Evolutionary conservation across 2,329 filamentous ascomycete genomes (phyloP).

Genomic region (Pseudogymnoascus sp.): DNA sequence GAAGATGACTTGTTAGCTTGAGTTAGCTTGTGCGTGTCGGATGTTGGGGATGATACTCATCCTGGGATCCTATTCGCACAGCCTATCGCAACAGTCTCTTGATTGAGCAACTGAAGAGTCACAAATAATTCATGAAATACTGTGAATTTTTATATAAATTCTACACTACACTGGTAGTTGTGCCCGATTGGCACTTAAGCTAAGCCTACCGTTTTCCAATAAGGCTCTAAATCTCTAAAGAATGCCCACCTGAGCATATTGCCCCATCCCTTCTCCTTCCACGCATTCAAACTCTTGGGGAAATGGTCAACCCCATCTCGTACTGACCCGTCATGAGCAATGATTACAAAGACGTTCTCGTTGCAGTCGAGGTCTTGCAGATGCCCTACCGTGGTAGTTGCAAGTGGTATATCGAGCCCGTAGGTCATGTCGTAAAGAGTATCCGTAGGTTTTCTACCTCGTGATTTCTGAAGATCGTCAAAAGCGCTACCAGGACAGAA

Average conservation of each 20-base stretch:
- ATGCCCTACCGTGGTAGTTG: constrained; percentile 31
- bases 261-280: constrained; percentile 36
- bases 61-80: background rate
- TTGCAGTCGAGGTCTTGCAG: constrained; percentile 37
- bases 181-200: background rate
- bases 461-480: constrained; percentile 20
- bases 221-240: constrained; percentile 35
- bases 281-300: constrained; percentile 37
- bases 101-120: background rate
- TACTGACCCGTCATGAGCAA: constrained; percentile 38
- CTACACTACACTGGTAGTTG: background rate
- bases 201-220: background rate
- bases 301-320: constrained; percentile 38
- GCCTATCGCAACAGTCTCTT: background rate
- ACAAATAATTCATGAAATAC: background rate
- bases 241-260: constrained; percentile 39
- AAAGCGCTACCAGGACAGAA: constrained; percentile 20
- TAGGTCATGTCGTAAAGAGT: constrained; percentile 23
- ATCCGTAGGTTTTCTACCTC: constrained; percentile 19
- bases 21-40: background rate
- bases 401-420: constrained; percentile 19
- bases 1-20: background rate
- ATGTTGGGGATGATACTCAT: background rate
- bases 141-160: background rate
- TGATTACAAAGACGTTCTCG: constrained; percentile 34